A percentile compares a stretch with the other conserved stretches of the same genome.
Evolutionary conservation across 108 stramenopile species (phyloP).

Genomic region (Nannochloropsis gaditana): DNA sequence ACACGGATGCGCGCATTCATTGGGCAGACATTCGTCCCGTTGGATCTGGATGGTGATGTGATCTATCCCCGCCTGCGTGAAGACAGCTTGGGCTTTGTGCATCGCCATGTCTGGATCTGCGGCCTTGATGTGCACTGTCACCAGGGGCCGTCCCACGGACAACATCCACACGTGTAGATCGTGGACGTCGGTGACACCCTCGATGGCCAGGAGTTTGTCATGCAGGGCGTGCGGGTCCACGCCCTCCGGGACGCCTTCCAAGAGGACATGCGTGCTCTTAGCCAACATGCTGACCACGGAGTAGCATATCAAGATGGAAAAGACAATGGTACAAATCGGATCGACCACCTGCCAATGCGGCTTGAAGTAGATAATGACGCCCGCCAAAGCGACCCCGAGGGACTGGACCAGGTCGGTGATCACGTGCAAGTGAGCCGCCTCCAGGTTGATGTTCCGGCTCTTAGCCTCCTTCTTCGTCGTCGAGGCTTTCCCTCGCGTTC

Average conservation of each 20-base stretch:
- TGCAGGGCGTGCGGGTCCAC: constrained; percentile 62
- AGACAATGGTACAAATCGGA: constrained; percentile 84
- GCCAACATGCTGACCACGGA: constrained; percentile 68
- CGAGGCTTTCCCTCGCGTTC: not conserved
- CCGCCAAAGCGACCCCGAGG: constrained; percentile 80
- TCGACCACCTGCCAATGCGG: constrained; percentile 61
- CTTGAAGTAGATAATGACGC: constrained; percentile 72
- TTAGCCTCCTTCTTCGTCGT: constrained; percentile 23
- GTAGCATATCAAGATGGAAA: constrained; percentile 73
- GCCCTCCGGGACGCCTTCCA: constrained; percentile 79
- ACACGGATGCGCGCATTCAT: constrained; percentile 10
- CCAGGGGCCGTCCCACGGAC: constrained; percentile 35
- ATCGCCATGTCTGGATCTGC: constrained; percentile 34
- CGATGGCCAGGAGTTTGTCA: constrained; percentile 11
- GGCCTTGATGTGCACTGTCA: constrained; percentile 43
- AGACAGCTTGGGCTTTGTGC: constrained; percentile 27
- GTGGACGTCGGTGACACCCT: constrained; percentile 44
- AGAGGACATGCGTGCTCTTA: constrained; percentile 65
- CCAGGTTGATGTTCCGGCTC: constrained; percentile 69
- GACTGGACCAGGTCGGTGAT: constrained; percentile 84
- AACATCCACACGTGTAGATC: constrained; percentile 42
- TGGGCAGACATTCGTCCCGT: constrained; percentile 16
- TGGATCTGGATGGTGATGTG: constrained; percentile 45
- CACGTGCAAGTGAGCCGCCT: constrained; percentile 88
- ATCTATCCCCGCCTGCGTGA: constrained; percentile 29